Percentiles rank a stretch among this genome's conserved stretches.
Evolutionary conservation across 2,329 filamentous ascomycete genomes (phyloP).

Genomic region (Cordyceps fumosorosea): DNA sequence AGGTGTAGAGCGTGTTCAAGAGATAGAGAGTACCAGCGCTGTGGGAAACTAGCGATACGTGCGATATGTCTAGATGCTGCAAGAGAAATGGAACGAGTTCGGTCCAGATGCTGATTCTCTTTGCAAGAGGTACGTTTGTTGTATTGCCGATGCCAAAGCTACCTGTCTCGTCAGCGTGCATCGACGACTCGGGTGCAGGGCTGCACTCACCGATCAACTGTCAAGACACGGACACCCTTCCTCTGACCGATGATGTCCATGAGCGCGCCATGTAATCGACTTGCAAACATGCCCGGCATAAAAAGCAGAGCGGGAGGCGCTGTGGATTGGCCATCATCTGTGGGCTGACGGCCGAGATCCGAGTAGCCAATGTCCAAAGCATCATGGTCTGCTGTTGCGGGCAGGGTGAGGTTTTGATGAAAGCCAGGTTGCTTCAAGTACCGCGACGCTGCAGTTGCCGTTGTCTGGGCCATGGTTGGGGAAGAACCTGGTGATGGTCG

Average conservation of each 20-base stretch:
- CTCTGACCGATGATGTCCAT: conserved; percentile 26
- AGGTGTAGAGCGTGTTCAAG: conserved; percentile 23
- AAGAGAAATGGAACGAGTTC: conserved; percentile 28
- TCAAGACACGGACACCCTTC: conserved; percentile 26
- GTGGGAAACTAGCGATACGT: conserved; percentile 25
- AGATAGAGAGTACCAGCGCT: conserved; percentile 27
- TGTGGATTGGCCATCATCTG: not conserved
- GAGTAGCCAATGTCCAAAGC: conserved; percentile 21
- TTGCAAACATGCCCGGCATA: conserved; percentile 24
- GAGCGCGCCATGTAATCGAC: conserved; percentile 21
- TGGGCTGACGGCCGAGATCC: conserved; percentile 20
- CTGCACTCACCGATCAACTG: conserved; percentile 22
- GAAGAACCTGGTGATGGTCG: not conserved
- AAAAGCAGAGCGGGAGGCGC: conserved; percentile 22
- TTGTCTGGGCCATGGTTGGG: not conserved
- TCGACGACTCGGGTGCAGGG: not conserved
- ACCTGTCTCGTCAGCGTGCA: conserved; percentile 1
- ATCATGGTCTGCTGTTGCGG: conserved; percentile 17
- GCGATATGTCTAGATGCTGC: conserved; percentile 24
- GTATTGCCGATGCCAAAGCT: conserved; percentile 24
- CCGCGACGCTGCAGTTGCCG: not conserved
- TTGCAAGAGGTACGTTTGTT: conserved; percentile 14
- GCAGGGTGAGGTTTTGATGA: conserved; percentile 19
- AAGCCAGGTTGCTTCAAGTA: conserved; percentile 16
- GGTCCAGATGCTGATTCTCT: conserved; percentile 19